Evolutionary conservation across 140 eudicot genomes (phyloP).

Genomic region (Cichorium intybus): DNA sequence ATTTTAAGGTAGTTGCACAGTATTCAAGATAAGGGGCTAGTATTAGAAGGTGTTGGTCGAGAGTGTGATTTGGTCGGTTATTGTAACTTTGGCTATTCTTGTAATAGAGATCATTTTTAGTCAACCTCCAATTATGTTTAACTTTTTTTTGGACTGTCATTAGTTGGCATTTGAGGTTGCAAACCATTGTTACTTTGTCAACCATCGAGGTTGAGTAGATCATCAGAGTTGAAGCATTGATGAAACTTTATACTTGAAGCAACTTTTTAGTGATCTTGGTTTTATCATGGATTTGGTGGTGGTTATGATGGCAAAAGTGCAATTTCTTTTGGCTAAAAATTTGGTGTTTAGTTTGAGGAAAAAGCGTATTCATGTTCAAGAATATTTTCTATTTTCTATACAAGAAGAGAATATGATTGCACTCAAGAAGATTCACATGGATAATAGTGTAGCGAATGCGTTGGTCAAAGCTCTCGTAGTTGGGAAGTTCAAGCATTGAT

Average conservation of each 20-base stretch:
- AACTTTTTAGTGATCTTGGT: too few species aligned
- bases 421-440: too few species aligned
- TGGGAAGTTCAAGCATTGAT: too few species aligned
- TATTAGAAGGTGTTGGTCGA: not conserved
- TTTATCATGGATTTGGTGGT: too few species aligned
- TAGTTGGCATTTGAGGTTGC: not conserved
- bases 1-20: not conserved
- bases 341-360: too few species aligned
- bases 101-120: not conserved
- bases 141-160: not conserved
- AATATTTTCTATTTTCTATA: too few species aligned
- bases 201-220: not conserved
- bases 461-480: too few species aligned
- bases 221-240: not conserved
- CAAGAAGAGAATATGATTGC: too few species aligned
- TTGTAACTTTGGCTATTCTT: not conserved
- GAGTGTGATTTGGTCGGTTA: not conserved
- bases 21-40: not conserved
- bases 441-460: too few species aligned
- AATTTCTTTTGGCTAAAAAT: too few species aligned
- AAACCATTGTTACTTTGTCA: not conserved
- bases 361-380: too few species aligned
- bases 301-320: too few species aligned
- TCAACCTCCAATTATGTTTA: not conserved
- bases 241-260: not conserved